Evolutionary conservation across 2,329 filamentous ascomycete genomes (phyloP), one percentile per base, ranked within the genome.

Genomic region (Orbilia brochopaga): DNA sequence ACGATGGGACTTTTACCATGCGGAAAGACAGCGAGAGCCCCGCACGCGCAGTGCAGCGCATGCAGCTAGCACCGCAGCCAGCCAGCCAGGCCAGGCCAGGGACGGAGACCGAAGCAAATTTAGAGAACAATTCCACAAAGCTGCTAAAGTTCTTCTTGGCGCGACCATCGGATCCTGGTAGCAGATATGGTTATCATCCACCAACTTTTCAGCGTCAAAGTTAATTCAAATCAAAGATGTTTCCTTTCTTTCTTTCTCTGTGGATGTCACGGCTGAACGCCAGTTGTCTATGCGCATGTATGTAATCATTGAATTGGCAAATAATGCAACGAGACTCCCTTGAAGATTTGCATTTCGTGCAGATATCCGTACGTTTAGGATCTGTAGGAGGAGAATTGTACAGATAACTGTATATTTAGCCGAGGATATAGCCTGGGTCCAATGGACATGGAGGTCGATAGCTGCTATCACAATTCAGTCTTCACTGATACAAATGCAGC

Each of bases 161-260:
- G 58, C 61, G 56, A 58, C 17, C 58, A 59, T 30, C 21, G 24
- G 54, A 63, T 50, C 66, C 66, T 63, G 44, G 66, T 64, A 58
- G 54, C 54, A 70, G 11, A 42, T n/a, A 35, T 27, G 48, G 40
- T 32, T 32, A 48, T 63, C 59, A 40, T 64, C 59, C 66, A 70
- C 66, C 66, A 56, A 48, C 11, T 19, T 10, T 19, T 19, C 44
- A 21, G 5, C 2, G n/a, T 48, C 7, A 6, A 15, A 48, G 15
- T 21, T 6, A 19, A 21, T 48, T 48, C 19, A 23, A 19, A 19
- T 44, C 40, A 44, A 44, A 37, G n/a, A n/a, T n/a, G n/a, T n/a
- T n/a, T n/a, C n/a, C n/a, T n/a, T n/a, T n/a, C n/a, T n/a, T n/a
- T n/a, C n/a, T n/a, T n/a, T n/a, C n/a, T n/a, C n/a, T n/a, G 27